phyloP scores from a whole-genome alignment of 1,139 yeast species.

The Spencermartinsiella ligniputridi region DNA sequence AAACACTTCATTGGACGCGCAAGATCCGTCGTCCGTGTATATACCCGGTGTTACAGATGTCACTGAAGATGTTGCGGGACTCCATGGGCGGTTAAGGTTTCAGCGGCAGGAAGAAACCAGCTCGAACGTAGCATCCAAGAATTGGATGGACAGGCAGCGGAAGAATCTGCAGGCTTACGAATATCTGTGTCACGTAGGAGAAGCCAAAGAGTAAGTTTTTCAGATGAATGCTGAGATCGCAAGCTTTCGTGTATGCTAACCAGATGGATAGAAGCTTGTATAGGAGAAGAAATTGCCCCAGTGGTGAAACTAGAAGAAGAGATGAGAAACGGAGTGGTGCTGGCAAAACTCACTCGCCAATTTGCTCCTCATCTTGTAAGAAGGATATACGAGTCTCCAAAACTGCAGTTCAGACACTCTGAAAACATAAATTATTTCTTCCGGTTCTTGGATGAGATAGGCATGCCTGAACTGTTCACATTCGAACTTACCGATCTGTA shows the following conservation, averaged over 20 bases:
- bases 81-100: constrained; percentile 35
- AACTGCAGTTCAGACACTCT: constrained; percentile 81
- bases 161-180: constrained; percentile 58
- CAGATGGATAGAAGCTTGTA: constrained; percentile 59
- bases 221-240: constrained; percentile 18
- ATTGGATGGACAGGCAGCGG: constrained; percentile 43
- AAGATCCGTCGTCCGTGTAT: constrained; percentile 23
- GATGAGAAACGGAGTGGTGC: constrained; percentile 75
- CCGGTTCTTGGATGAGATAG: constrained; percentile 61
- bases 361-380: constrained; percentile 65
- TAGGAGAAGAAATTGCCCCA: constrained; percentile 49
- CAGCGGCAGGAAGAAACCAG: constrained; percentile 31
- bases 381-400: constrained; percentile 52
- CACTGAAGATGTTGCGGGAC: constrained; percentile 33
- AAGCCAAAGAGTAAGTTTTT: constrained; percentile 55
- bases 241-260: too few species aligned
- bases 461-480: constrained; percentile 77
- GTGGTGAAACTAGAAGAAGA: constrained; percentile 56
- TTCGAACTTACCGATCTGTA: constrained; percentile 91
- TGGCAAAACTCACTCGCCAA: constrained; percentile 72
- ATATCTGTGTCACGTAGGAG: constrained; percentile 82
- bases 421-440: constrained; percentile 89
- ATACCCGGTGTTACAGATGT: constrained; percentile 33
- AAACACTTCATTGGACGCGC: constrained; percentile 12
- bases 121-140: constrained; percentile 27